Evolutionary conservation across 148 eudicot genomes (phyloP).

Genomic region (Silene latifolia): DNA sequence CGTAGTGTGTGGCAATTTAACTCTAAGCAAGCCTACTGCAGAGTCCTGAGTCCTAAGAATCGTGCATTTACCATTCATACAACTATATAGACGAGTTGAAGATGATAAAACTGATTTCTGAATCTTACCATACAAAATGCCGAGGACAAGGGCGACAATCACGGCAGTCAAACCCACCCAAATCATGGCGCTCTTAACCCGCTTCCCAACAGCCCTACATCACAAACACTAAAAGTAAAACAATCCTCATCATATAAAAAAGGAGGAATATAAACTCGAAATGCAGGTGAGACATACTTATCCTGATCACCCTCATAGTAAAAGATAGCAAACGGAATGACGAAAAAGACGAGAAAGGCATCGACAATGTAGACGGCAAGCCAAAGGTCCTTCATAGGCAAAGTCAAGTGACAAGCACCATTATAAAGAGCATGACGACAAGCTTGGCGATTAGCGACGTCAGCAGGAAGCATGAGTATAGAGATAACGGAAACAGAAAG

Average conservation of each 20-base stretch:
- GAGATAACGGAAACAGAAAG: too few relatives aligned
- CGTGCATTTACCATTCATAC: neutral
- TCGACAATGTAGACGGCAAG: too few relatives aligned
- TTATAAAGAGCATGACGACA: too few relatives aligned
- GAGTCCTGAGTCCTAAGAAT: neutral
- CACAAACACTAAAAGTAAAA: conserved; percentile 13
- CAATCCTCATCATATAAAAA: neutral
- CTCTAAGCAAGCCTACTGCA: neutral
- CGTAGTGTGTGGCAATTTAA: too few relatives aligned
- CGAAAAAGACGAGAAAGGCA: conserved; percentile 86
- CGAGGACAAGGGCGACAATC: conserved; percentile 78
- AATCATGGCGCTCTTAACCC: conserved; percentile 66
- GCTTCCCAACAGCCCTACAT: conserved; percentile 64
- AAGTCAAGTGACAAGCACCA: too few relatives aligned
- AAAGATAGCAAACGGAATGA: conserved; percentile 93
- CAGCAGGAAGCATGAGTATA: too few relatives aligned
- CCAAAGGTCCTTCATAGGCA: too few relatives aligned
- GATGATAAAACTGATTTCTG: neutral
- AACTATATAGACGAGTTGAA: neutral
- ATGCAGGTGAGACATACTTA: conserved; percentile 39
- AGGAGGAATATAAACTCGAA: neutral
- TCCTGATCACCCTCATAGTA: conserved; percentile 99
- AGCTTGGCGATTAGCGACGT: too few relatives aligned
- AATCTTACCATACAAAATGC: conserved; percentile 79
- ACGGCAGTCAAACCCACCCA: conserved; percentile 78